Evolutionary conservation across 169 alveolate species (phyloP), one percentile per base, ranked within the genome.

Genomic region (Plasmodium vivax): DNA sequence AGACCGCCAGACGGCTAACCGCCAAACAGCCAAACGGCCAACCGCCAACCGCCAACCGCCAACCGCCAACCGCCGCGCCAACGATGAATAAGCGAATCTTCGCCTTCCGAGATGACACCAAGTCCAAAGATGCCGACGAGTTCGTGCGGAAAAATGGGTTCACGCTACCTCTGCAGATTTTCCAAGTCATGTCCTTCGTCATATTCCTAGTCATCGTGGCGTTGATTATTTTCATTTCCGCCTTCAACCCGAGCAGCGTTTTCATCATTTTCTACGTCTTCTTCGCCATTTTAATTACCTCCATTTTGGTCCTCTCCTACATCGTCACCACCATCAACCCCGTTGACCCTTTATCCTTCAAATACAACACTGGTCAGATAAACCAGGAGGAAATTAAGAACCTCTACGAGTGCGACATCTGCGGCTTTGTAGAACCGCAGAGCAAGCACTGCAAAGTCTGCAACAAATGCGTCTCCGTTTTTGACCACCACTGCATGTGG

Each of bases 401-500:
- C 8, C 73, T 88, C 47, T 92, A 83, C 54, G 92, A 84, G 47
- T 96, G 97, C 73, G 96, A 95, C 62, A 95, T 95, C 0, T 96
- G 97, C 77, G 93, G 93, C 16, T 74, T 58, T 75, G 97, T 95
- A 14, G 96, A 96, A 36, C 87, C 96, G 27, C 90, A 95, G 85
- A 93, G 97, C 92, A 96, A 96, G 62, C 99, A 98, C 85, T 98
- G 99, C 92, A 96, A 96, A 45, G 97, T 97, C 47, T 98, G 99
- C 91, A 97, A 98, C 93, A 96, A 96, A 56, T 98, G 99, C 91
- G 98, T 98, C 4, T 95, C 97, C 32, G 96, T 97, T 41, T 98
- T 96, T 92, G 99, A 98, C 83, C 99, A 98, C 83, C 99, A 98
- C 93, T 98, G 99, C 84, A 96, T 97, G 82, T 98, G 98, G 98